A percentile compares a stretch with the other conserved stretches of the same genome.
Conservation (phyloP, 148 eudicot species). For the Rhododendron kiyosumense region DNA sequence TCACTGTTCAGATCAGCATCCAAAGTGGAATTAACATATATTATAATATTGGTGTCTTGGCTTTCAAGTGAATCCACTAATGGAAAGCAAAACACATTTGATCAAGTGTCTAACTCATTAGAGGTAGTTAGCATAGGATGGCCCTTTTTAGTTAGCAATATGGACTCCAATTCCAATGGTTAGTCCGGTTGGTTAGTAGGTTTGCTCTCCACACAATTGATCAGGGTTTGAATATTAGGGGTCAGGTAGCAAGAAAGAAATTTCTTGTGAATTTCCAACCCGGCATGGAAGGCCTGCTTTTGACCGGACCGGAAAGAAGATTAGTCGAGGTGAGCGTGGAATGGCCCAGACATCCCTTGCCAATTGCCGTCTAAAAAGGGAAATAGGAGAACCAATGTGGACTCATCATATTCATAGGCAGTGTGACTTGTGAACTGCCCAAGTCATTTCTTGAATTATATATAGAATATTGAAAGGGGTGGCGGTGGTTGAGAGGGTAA, state of each 20-base stretch:
- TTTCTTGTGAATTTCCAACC: too few relatives aligned
- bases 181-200: neutral
- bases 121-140: slow-evolving; percentile 1
- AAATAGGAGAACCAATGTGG: too few relatives aligned
- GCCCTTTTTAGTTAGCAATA: neutral
- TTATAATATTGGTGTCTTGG: slow-evolving; percentile 6
- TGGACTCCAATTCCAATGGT: neutral
- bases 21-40: neutral
- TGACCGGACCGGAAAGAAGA: neutral
- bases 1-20: neutral
- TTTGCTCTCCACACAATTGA: neutral
- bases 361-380: too few relatives aligned
- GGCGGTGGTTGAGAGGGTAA: slow-evolving; percentile 2
- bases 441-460: neutral
- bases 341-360: too few relatives aligned
- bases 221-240: too few relatives aligned
- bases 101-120: neutral
- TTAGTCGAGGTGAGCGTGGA: too few relatives aligned
- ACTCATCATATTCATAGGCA: too few relatives aligned
- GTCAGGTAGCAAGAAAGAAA: too few relatives aligned
- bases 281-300: too few relatives aligned
- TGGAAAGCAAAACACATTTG: neutral
- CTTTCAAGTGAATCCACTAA: slow-evolving; percentile 9
- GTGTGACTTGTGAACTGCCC: slow-evolving; percentile 11
- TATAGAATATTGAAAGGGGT: neutral